Evolutionary conservation across 148 eudicot species (phyloP).

Genomic region (Tetragonia tetragonoides): DNA sequence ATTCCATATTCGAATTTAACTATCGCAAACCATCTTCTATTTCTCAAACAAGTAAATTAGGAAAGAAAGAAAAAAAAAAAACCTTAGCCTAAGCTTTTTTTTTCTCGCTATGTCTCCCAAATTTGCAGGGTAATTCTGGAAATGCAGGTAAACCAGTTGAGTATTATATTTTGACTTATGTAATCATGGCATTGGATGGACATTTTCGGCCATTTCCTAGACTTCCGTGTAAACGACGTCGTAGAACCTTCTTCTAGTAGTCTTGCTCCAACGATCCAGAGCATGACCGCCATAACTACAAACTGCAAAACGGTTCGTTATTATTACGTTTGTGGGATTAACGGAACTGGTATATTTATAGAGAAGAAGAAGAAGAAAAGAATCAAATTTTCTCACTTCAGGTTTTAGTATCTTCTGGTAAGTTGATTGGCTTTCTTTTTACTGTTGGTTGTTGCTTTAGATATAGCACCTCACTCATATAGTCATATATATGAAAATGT

Average conservation of each 20-base stretch:
- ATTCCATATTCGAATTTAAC: too few species aligned
- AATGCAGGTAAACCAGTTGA: too few species aligned
- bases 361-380: neutral
- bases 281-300: conserved; percentile 13
- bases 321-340: neutral
- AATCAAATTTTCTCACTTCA: neutral
- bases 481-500: neutral
- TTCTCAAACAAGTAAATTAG: too few species aligned
- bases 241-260: neutral
- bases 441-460: neutral
- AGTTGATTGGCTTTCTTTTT: neutral
- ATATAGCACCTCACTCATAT: neutral
- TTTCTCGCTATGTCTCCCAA: too few species aligned
- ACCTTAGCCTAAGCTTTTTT: too few species aligned
- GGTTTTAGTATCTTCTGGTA: too few species aligned
- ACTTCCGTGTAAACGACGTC: neutral
- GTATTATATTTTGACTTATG: too few species aligned
- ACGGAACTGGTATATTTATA: neutral
- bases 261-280: conserved; percentile 11
- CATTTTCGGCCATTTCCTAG: too few species aligned
- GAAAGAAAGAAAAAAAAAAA: too few species aligned
- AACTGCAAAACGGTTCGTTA: neutral
- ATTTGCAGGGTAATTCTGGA: too few species aligned
- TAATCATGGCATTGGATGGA: too few species aligned
- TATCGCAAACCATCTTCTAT: too few species aligned